These are phyloP conservation scores for Colletotrichum viniferum DNA, from an alignment of 2,329 filamentous ascomycete genomes.

Conservation along the genomic window DNA sequence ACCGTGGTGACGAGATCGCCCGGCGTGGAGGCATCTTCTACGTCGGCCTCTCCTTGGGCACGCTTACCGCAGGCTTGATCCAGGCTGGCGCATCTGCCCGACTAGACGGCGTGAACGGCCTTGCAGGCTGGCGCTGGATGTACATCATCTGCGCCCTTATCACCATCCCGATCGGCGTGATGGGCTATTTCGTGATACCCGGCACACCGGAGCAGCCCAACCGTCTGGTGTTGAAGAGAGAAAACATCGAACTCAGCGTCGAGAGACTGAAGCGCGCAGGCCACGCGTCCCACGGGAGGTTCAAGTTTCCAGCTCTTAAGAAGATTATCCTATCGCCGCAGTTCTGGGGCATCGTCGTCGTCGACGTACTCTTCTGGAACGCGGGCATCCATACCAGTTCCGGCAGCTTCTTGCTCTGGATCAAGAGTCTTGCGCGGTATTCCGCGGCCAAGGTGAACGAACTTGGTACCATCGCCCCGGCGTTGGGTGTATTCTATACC, in stretches of 20 bases:
- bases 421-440: conserved; percentile 45
- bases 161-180: conserved; percentile 44
- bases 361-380: conserved; percentile 53
- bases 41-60: conserved; percentile 45
- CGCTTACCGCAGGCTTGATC: conserved; percentile 48
- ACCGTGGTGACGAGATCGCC: conserved; percentile 47
- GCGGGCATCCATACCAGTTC: conserved; percentile 43
- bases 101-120: conserved; percentile 42
- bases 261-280: conserved; percentile 41
- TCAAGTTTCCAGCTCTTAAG: conserved; percentile 33
- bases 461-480: conserved; percentile 35
- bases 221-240: conserved; percentile 29
- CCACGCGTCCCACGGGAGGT: conserved; percentile 41
- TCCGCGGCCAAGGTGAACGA: conserved; percentile 54
- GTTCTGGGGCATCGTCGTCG: conserved; percentile 37
- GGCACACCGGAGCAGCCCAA: conserved; percentile 34
- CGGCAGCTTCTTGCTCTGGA: conserved; percentile 40
- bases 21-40: conserved; percentile 48
- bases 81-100: conserved; percentile 48
- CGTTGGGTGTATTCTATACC: conserved; percentile 7
- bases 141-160: conserved; percentile 49
- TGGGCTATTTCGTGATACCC: conserved; percentile 42
- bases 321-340: conserved; percentile 43
- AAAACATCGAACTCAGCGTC: conserved; percentile 27
- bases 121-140: conserved; percentile 50